A percentile compares a stretch with the other conserved stretches of the same genome.
phyloP scores from a whole-genome alignment of 2,329 filamentous ascomycete species.

The Stachybotrys elegans region DNA sequence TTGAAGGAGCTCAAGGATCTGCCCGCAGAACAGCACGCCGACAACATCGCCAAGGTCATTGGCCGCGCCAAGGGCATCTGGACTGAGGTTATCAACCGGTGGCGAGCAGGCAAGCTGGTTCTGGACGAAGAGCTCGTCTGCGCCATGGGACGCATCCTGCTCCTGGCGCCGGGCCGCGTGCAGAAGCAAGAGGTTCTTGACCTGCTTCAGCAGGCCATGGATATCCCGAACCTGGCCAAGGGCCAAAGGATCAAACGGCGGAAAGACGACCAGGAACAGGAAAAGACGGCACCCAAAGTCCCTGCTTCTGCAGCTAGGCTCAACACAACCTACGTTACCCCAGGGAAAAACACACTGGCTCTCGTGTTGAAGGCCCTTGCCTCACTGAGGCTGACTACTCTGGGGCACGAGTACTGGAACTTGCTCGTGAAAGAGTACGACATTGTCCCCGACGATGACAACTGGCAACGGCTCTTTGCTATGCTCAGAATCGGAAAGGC shows the following conservation, averaged over 20 bases:
- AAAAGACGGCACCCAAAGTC: constrained; percentile 9
- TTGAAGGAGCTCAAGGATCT: constrained; percentile 19
- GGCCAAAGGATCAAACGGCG: constrained; percentile 15
- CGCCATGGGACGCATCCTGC: constrained; percentile 74
- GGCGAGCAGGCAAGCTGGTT: constrained; percentile 63
- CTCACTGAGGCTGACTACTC: constrained; percentile 52
- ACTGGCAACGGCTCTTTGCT: constrained; percentile 64
- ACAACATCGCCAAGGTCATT: constrained; percentile 42
- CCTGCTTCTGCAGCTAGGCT: constrained; percentile 2
- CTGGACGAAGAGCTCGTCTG: constrained; percentile 77
- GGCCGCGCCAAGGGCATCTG: constrained; percentile 70
- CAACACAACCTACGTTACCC: constrained; percentile 31
- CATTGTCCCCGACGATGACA: constrained; percentile 67
- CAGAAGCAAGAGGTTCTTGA: constrained; percentile 70
- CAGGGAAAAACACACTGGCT: constrained; percentile 58
- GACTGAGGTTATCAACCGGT: constrained; percentile 72
- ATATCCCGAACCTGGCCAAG: constrained; percentile 54
- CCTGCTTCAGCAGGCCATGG: constrained; percentile 78
- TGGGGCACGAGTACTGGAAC: constrained; percentile 76
- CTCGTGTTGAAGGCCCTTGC: constrained; percentile 62
- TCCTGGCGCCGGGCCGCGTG: constrained; percentile 51
- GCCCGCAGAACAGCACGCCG: constrained; percentile 22
- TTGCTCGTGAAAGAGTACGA: constrained; percentile 55
- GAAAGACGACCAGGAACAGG: constrained; percentile 13
- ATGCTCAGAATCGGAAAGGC: constrained; percentile 61